A percentile compares a stretch with the other conserved stretches of the same genome.
phyloP scores from a whole-genome alignment of 805 yeast species.

The Candida manassasensis region DNA sequence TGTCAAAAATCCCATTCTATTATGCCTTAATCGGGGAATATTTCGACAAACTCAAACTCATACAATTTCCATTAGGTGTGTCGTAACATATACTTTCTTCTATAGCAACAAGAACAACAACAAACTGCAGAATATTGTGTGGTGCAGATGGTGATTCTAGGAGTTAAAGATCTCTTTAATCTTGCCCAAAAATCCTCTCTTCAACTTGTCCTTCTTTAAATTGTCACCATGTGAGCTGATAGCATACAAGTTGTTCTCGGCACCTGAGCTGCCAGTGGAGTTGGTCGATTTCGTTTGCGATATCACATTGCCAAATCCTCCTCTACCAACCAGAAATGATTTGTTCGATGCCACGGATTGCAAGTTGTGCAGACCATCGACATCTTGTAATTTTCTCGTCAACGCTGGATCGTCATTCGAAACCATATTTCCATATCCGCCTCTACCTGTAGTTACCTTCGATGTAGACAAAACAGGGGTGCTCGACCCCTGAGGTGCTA shows the following conservation, averaged over 20 bases:
- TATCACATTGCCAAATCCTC: conserved; percentile 61
- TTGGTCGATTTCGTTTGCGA: conserved; percentile 24
- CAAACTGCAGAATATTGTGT: too few species aligned
- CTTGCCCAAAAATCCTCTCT: conserved; percentile 40
- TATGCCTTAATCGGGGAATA: too few species aligned
- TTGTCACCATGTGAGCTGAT: conserved; percentile 33
- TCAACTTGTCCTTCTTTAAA: conserved; percentile 18
- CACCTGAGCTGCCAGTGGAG: conserved; percentile 9
- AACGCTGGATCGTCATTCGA: conserved; percentile 54
- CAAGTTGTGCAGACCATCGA: conserved; percentile 40
- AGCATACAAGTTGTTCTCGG: conserved; percentile 25
- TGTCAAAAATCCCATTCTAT: too few species aligned
- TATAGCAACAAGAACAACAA: too few species aligned
- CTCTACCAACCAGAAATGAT: conserved; percentile 54
- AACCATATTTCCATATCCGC: conserved; percentile 76
- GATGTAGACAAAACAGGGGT: conserved; percentile 56
- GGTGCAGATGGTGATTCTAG: neutral
- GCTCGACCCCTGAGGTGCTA: conserved; percentile 55
- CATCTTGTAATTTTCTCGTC: conserved; percentile 64
- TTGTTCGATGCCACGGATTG: conserved; percentile 42
- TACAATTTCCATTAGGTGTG: too few species aligned
- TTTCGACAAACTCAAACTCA: too few species aligned
- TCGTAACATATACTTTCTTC: neutral
- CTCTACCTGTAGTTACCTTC: conserved; percentile 68
- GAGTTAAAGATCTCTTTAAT: conserved; percentile 38